Evolutionary conservation across 2,329 filamentous ascomycete genomes (phyloP).

Genomic region (Sclerotinia glacialis): DNA sequence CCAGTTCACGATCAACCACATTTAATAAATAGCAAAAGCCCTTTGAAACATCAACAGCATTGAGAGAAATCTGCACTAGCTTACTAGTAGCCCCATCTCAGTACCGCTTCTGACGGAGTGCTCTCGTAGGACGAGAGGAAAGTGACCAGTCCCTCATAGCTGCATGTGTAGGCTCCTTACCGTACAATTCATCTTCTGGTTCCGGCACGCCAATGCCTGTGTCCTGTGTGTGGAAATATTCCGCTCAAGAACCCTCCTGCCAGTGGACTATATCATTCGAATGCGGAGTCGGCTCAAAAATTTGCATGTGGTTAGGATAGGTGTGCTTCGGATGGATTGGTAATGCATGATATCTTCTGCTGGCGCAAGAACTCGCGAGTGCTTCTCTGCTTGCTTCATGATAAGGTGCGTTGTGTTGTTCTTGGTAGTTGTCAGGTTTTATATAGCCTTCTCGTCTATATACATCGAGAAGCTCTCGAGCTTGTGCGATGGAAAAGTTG

Average conservation of each 20-base stretch:
- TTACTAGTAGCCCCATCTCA: too few relatives aligned
- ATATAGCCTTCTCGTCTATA: background rate
- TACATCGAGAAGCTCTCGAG: too few relatives aligned
- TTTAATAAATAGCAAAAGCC: too few relatives aligned
- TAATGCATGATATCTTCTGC: conserved; percentile 16
- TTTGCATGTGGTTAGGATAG: background rate
- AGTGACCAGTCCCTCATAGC: background rate
- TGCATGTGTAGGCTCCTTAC: background rate
- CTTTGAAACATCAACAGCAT: too few relatives aligned
- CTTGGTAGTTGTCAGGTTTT: conserved; percentile 12
- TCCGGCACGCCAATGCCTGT: background rate
- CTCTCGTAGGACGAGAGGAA: background rate
- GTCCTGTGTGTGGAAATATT: background rate
- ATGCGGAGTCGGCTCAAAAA: background rate
- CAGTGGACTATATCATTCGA: background rate
- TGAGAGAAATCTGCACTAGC: too few relatives aligned
- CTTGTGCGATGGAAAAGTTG: too few relatives aligned
- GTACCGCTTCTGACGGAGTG: too few relatives aligned
- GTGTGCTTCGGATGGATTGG: background rate
- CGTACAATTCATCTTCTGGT: background rate
- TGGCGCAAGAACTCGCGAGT: background rate
- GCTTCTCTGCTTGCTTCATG: background rate
- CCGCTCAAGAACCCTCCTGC: background rate
- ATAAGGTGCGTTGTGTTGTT: conserved; percentile 2
- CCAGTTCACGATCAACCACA: too few relatives aligned